Conservation (phyloP, 2,329 filamentous ascomycete genomes). For the Samsoniella hepiali region DNA sequence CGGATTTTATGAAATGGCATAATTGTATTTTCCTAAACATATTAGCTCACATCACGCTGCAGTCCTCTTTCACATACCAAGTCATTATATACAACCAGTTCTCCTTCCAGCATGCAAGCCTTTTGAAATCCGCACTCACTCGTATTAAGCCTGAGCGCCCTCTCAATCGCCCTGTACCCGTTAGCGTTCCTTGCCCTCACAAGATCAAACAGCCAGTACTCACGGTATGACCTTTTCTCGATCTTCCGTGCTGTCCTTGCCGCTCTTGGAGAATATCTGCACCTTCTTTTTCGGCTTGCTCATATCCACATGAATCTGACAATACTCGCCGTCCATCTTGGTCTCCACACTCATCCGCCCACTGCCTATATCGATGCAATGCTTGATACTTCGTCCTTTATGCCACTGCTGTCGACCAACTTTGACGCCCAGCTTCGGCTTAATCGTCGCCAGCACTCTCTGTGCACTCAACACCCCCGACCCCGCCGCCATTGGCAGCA, state of each 20-base stretch:
- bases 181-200: constrained; percentile 18
- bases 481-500: constrained; percentile 19
- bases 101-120: constrained; percentile 77
- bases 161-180: constrained; percentile 50
- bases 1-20: constrained; percentile 78
- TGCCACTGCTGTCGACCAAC: constrained; percentile 62
- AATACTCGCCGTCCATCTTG: constrained; percentile 88
- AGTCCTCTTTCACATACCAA: constrained; percentile 34
- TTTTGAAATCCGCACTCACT: constrained; percentile 55
- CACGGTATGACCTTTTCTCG: constrained; percentile 57
- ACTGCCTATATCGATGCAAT: constrained; percentile 65
- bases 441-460: constrained; percentile 35
- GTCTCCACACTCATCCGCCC: constrained; percentile 69
- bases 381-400: constrained; percentile 68
- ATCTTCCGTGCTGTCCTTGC: constrained; percentile 81
- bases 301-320: constrained; percentile 79
- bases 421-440: constrained; percentile 58
- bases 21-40: constrained; percentile 52
- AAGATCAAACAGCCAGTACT: constrained; percentile 21
- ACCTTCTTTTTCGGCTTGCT: constrained; percentile 53
- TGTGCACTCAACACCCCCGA: constrained; percentile 19
- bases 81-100: constrained; percentile 76
- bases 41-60: constrained; percentile 21
- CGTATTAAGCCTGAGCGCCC: constrained; percentile 61
- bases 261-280: constrained; percentile 87